phyloP scores from a whole-genome alignment of 2,329 filamentous ascomycete species.

The Colletotrichum siamense region DNA sequence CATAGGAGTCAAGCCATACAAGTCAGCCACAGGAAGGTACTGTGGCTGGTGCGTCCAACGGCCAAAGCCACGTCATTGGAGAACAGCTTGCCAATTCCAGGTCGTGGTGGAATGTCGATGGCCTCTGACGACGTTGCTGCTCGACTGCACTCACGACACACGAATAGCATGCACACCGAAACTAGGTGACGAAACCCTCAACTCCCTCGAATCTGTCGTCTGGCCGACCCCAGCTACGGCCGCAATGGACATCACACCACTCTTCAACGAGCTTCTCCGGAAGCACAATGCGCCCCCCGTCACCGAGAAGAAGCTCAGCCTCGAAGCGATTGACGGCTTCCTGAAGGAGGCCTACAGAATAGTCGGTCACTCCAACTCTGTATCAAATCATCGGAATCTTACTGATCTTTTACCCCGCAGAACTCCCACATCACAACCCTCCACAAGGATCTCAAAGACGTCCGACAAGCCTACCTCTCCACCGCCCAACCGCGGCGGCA shows the following conservation, averaged over 20 bases:
- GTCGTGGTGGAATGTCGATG: neutral
- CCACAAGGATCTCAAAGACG: slow-evolving; percentile 78
- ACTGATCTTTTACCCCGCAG: no score
- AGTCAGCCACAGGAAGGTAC: accelerated
- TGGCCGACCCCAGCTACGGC: neutral
- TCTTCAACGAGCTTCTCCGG: slow-evolving; percentile 73
- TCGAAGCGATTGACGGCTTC: slow-evolving; percentile 78
- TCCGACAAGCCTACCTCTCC: slow-evolving; percentile 91
- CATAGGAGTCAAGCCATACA: neutral
- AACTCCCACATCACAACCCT: slow-evolving; percentile 86
- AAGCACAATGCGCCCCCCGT: slow-evolving; percentile 60
- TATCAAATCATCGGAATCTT: no score
- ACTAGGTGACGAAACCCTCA: neutral
- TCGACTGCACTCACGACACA: neutral
- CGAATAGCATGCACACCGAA: neutral
- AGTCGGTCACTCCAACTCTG: slow-evolving; percentile 52
- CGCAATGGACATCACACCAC: slow-evolving; percentile 69
- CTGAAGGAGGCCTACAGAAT: slow-evolving; percentile 94
- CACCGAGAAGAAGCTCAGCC: slow-evolving; percentile 41
- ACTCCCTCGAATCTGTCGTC: neutral
- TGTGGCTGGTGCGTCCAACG: neutral
- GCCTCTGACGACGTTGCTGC: neutral
- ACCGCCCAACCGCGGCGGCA: slow-evolving; percentile 70
- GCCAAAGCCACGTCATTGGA: slow-evolving; percentile 21
- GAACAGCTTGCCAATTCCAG: slow-evolving; percentile 11